Evolutionary conservation across 352 stramenopile genomes (phyloP), one percentile per base, ranked within the genome.

Genomic region (Phytopythium ostracodes): DNA sequence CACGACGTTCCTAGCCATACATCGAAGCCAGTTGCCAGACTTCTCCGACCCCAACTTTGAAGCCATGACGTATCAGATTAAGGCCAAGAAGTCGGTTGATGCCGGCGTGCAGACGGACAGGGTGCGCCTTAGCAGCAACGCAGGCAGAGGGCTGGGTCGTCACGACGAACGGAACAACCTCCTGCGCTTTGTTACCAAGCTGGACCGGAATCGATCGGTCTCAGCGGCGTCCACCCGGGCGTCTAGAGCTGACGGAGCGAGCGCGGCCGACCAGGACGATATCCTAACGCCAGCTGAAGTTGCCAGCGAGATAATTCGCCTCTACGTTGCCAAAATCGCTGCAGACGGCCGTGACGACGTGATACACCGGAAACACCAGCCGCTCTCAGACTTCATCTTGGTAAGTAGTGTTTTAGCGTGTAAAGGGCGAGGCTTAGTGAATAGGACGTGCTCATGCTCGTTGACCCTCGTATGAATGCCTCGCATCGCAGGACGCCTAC

Each of bases 271-370:
- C 2, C 54, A 56, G 14, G 63, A 76, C 33, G 55, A 56, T 15
- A 38, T 53, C 14, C 54, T 75, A 27, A 68, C 66, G 7, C 65
- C 63, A 25, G 57, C 63, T 10, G 64, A 86, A 44, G 71, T 90
- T 5, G 25, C 84, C 6, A 70, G 71, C 33, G 81, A 89, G 50
- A 88, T 91, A 38, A 71, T 77, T 12, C 79, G 79, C 20, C 22
- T 92, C 15, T 92, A 90, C 50, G 54, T 82, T 11, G 71, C 72
- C n/a, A 91, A 89, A 43, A 77, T 92, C 15, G 50, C 62, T 56
- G 67, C 61, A 0, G 75, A 91, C 40, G 64, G 71, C 8, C 55
- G 66, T 0, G 73, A 77, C 27, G 79, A 89, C 43, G 24, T 38
- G 1, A 59, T 60, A 4, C 62, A 70, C 11, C 71, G 77, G 14